These are phyloP conservation scores for Alloteropsis semialata DNA, from an alignment of 176 grass and related monocot genomes.

Conservation along the genomic window DNA sequence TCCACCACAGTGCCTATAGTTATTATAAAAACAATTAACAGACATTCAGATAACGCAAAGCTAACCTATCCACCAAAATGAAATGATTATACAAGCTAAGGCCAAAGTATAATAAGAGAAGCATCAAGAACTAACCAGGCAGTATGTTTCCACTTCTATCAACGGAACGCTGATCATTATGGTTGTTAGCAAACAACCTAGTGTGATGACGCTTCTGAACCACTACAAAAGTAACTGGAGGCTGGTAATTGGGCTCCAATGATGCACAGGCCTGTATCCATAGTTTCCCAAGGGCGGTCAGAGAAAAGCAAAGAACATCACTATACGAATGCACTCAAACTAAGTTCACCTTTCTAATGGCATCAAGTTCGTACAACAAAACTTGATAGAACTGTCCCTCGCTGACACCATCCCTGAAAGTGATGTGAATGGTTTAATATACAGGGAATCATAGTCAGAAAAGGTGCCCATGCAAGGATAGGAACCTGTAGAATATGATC, in stretches of 20 bases:
- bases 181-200: constrained; percentile 87
- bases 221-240: constrained; percentile 92
- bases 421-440: background rate
- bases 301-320: background rate
- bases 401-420: constrained; percentile 84
- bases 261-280: constrained; percentile 77
- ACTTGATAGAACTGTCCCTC: constrained; percentile 98
- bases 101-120: background rate
- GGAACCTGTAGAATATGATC: constrained; percentile 95
- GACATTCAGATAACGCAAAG: background rate
- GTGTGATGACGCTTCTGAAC: constrained; percentile 99
- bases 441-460: background rate
- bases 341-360: constrained; percentile 80
- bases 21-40: background rate
- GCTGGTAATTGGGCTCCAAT: constrained; percentile 90
- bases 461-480: constrained; percentile 24
- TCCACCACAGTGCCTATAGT: constrained; percentile 81
- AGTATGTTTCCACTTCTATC: constrained; percentile 93
- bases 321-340: background rate
- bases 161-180: constrained; percentile 61
- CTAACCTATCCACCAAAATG: background rate
- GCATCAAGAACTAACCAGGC: constrained; percentile 62
- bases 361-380: constrained; percentile 86
- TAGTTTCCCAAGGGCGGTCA: background rate
- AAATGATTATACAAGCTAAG: background rate